Conservation (phyloP, 495 filamentous ascomycete genomes). For the Extremus antarcticus region DNA sequence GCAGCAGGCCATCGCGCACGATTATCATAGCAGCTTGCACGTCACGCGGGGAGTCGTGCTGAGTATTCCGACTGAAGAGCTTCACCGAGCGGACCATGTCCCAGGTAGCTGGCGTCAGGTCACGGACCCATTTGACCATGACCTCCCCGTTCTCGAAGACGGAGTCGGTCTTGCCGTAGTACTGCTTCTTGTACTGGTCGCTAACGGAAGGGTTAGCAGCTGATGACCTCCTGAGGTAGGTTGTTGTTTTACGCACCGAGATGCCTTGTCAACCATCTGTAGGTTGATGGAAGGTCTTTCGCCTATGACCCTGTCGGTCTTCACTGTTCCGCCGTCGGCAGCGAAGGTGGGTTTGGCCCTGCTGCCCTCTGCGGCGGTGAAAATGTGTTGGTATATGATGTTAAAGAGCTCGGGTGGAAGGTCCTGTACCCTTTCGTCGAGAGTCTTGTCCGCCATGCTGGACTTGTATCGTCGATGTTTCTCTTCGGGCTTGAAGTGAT, state of each 20-base stretch:
- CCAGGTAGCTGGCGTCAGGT: background rate
- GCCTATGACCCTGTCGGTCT: background rate
- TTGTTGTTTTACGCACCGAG: background rate
- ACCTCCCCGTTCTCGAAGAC: background rate
- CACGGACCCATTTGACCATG: background rate
- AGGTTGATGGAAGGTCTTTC: background rate
- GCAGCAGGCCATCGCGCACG: no score
- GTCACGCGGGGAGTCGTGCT: background rate
- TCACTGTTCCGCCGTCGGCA: background rate
- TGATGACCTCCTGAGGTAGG: no score
- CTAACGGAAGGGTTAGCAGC: no score
- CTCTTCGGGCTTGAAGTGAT: background rate
- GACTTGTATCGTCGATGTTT: background rate
- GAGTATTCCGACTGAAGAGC: background rate
- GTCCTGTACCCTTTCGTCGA: background rate
- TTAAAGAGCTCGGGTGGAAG: background rate
- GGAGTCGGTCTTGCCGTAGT: background rate
- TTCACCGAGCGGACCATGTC: background rate
- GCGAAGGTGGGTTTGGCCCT: background rate
- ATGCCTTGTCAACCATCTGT: background rate
- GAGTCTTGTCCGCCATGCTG: background rate
- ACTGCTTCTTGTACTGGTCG: background rate
- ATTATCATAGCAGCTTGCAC: no score
- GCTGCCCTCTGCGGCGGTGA: background rate
- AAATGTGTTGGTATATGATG: background rate